A percentile compares a stretch with the other conserved stretches of the same genome.
Evolutionary conservation across 345 rosid genomes (phyloP).

Genomic region (Rhodamnia argentea): DNA sequence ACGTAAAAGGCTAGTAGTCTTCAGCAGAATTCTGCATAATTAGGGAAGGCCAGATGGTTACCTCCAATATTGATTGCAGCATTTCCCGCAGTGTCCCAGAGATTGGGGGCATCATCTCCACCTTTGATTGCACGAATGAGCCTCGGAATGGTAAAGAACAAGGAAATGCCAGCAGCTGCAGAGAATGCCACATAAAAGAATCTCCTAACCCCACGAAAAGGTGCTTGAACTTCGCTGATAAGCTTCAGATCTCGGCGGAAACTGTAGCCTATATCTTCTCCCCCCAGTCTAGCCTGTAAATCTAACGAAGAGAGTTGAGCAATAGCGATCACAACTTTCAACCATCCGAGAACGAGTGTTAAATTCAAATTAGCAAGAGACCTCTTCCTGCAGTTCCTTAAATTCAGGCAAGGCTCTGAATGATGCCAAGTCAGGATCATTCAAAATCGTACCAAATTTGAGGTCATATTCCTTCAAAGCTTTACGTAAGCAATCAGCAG

Average conservation of each 20-base stretch:
- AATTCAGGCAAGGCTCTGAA: slow-evolving; percentile 91
- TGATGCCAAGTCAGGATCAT: slow-evolving; percentile 93
- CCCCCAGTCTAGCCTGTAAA: slow-evolving; percentile 84
- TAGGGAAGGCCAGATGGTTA: slow-evolving; percentile 10
- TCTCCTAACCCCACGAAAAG: slow-evolving; percentile 84
- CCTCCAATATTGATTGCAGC: slow-evolving; percentile 88
- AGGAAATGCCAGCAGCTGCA: slow-evolving; percentile 91
- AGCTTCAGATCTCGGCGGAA: slow-evolving; percentile 93
- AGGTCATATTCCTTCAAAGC: slow-evolving; percentile 86
- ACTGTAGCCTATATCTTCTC: slow-evolving; percentile 85
- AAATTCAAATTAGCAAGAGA: slow-evolving; percentile 5
- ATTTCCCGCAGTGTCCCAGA: slow-evolving; percentile 66
- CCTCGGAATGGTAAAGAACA: slow-evolving; percentile 75
- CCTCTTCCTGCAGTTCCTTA: slow-evolving; percentile 96
- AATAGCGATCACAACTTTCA: neutral
- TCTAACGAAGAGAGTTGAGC: neutral
- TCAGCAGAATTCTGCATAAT: neutral
- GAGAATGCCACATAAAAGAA: slow-evolving; percentile 72
- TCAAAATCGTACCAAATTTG: slow-evolving; percentile 81
- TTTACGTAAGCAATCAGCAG: slow-evolving; percentile 69
- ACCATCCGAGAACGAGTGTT: neutral
- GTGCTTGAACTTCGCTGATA: slow-evolving; percentile 95
- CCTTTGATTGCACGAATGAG: slow-evolving; percentile 58
- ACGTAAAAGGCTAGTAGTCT: neutral
- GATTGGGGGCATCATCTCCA: slow-evolving; percentile 78